Conservation (phyloP, 2,329 filamentous ascomycete species). For the Stemphylium lycopersici region DNA sequence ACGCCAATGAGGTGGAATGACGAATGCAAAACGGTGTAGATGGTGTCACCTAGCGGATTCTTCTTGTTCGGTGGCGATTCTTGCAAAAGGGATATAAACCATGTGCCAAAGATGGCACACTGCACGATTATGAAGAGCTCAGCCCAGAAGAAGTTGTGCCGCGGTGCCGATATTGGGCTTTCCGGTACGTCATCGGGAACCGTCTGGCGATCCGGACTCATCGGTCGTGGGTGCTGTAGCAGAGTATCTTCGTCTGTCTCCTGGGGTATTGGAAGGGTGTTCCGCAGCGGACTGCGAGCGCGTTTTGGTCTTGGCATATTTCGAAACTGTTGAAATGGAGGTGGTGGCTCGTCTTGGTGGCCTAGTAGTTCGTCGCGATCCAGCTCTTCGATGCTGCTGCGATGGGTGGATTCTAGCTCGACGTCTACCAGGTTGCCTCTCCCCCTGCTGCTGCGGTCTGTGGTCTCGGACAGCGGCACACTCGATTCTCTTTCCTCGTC, state of each 20-base stretch:
- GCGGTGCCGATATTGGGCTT: slow-evolving; percentile 48
- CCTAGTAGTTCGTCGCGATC: slow-evolving; percentile 41
- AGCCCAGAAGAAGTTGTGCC: slow-evolving; percentile 90
- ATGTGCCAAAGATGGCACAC: slow-evolving; percentile 84
- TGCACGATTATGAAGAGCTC: slow-evolving; percentile 86
- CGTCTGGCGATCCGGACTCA: slow-evolving; percentile 60
- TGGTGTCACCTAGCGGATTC: slow-evolving; percentile 83
- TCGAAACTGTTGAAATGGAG: slow-evolving; percentile 64
- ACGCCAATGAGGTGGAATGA: slow-evolving; percentile 90
- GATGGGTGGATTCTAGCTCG: slow-evolving; percentile 72
- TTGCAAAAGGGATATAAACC: slow-evolving; percentile 87
- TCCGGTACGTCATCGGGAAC: slow-evolving; percentile 63
- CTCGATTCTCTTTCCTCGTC: slow-evolving; percentile 50
- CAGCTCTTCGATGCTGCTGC: slow-evolving; percentile 53
- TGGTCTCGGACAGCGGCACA: slow-evolving; percentile 50
- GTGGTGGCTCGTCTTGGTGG: slow-evolving; percentile 57
- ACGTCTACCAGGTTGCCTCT: slow-evolving; percentile 81
- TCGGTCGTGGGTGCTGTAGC: slow-evolving; percentile 51
- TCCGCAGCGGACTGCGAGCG: slow-evolving; percentile 51
- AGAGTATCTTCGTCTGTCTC: slow-evolving; percentile 60
- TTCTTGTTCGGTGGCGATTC: slow-evolving; percentile 74
- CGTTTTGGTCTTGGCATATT: slow-evolving; percentile 51
- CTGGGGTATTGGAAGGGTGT: slow-evolving; percentile 51
- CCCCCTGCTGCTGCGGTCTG: slow-evolving; percentile 59
- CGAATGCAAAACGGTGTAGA: slow-evolving; percentile 85